These are phyloP conservation scores for Candida nonsorbophila DNA, from an alignment of 805 yeast species.

Conservation along the genomic window DNA sequence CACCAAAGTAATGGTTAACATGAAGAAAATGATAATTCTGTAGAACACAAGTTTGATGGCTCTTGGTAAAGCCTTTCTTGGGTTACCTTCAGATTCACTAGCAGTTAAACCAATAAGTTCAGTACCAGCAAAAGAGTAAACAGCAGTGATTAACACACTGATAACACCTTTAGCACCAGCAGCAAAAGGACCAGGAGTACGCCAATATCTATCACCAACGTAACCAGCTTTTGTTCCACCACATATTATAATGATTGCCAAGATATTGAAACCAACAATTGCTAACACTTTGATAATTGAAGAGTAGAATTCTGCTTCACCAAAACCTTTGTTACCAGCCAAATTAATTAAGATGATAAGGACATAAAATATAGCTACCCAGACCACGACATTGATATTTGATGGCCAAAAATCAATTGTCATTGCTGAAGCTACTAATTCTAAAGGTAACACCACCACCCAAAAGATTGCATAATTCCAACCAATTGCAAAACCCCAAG, in stretches of 20 bases:
- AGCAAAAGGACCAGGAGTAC: constrained; percentile 30
- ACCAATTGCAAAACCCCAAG: constrained; percentile 42
- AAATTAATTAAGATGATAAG: constrained; percentile 29
- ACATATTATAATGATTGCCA: constrained; percentile 33
- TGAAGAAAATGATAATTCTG: constrained; percentile 35
- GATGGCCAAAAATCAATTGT: constrained; percentile 37
- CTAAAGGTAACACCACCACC: constrained; percentile 40
- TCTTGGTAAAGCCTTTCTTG: constrained; percentile 32
- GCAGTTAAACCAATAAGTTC: constrained; percentile 37
- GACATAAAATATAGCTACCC: constrained; percentile 36
- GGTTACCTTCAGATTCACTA: constrained; percentile 31
- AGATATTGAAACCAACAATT: constrained; percentile 35
- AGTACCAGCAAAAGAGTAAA: constrained; percentile 39
- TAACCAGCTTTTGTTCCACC: constrained; percentile 38
- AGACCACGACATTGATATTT: constrained; percentile 33
- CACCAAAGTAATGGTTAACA: constrained; percentile 34
- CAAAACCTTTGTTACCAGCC: constrained; percentile 31
- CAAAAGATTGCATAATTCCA: constrained; percentile 41
- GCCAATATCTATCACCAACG: constrained; percentile 35
- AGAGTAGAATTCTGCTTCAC: constrained; percentile 31
- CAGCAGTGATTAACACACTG: constrained; percentile 34
- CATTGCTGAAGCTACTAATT: constrained; percentile 37
- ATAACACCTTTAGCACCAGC: constrained; percentile 39
- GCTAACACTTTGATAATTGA: constrained; percentile 32
- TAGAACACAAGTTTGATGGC: constrained; percentile 41